Evolutionary conservation across 1,139 yeast species (phyloP).

Genomic region (Pichia cactophila): DNA sequence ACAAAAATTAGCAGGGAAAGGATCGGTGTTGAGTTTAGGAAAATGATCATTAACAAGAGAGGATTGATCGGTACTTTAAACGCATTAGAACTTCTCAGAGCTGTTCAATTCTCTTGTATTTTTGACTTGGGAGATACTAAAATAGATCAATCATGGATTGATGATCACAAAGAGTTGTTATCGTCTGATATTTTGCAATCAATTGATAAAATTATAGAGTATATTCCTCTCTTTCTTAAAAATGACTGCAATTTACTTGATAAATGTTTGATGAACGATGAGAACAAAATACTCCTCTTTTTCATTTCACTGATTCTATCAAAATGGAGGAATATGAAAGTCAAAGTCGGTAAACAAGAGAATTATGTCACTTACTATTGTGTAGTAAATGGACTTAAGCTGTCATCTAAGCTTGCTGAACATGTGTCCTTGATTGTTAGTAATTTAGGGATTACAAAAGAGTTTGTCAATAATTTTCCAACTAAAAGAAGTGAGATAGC

Average conservation of each 20-base stretch:
- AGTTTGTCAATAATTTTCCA: slow-evolving; percentile 1
- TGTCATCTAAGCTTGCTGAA: slow-evolving; percentile 52
- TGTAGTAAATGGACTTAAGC: slow-evolving; percentile 62
- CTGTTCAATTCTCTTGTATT: slow-evolving; percentile 48
- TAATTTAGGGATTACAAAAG: slow-evolving; percentile 22
- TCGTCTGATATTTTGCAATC: slow-evolving; percentile 6
- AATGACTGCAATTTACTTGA: not conserved
- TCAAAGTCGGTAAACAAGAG: slow-evolving; percentile 29
- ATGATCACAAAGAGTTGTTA: slow-evolving; percentile 1
- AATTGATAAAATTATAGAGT: slow-evolving; percentile 3
- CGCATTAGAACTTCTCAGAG: slow-evolving; percentile 55
- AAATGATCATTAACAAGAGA: slow-evolving; percentile 50
- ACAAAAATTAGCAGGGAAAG: slow-evolving; percentile 84
- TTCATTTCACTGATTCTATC: slow-evolving; percentile 43
- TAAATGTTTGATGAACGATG: slow-evolving; percentile 12
- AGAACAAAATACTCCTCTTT: slow-evolving; percentile 31
- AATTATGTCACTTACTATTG: slow-evolving; percentile 25
- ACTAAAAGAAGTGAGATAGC: slow-evolving; percentile 56
- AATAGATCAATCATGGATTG: slow-evolving; percentile 17
- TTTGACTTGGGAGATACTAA: slow-evolving; percentile 38
- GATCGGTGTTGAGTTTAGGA: slow-evolving; percentile 78
- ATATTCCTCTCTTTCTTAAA: not conserved
- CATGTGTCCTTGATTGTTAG: slow-evolving; percentile 38
- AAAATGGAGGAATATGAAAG: slow-evolving; percentile 39
- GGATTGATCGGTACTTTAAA: slow-evolving; percentile 42